Percentiles rank a stretch among this genome's conserved stretches.
Evolutionary conservation across 2,329 filamentous ascomycete genomes (phyloP).

Genomic region (Aspergillus sp.): DNA sequence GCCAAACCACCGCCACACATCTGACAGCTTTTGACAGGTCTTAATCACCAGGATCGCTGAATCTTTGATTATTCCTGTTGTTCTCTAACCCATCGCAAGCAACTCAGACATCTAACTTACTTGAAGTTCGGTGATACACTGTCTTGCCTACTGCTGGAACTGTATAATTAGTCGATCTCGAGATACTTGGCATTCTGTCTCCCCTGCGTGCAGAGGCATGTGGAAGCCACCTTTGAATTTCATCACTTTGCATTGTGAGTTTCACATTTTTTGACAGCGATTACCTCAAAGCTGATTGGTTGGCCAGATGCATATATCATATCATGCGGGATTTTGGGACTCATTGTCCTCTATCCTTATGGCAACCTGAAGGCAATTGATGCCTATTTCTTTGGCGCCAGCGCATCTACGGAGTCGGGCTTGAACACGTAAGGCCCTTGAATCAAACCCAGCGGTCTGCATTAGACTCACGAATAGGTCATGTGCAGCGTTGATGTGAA

Average conservation of each 20-base stretch:
- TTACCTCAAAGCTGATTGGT: not conserved
- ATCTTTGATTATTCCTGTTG: too few relatives aligned
- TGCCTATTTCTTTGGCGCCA: conserved; percentile 48
- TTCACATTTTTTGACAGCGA: not conserved
- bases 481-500: conserved; percentile 48
- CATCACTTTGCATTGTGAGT: conserved; percentile 25
- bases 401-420: conserved; percentile 48
- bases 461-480: not conserved
- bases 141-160: too few relatives aligned
- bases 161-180: too few relatives aligned
- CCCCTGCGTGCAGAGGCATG: too few relatives aligned
- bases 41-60: too few relatives aligned
- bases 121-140: too few relatives aligned
- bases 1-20: too few relatives aligned
- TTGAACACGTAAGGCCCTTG: conserved; percentile 42
- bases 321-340: conserved; percentile 28
- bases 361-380: conserved; percentile 43
- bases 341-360: conserved; percentile 34
- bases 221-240: conserved; percentile 22
- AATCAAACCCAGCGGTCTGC: too few relatives aligned
- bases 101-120: too few relatives aligned
- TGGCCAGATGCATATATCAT: conserved; percentile 38
- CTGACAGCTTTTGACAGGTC: too few relatives aligned
- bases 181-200: too few relatives aligned
- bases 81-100: too few relatives aligned